Base-by-base conservation (phyloP, 306 rosid species). In the Cotoneaster glaucophyllus region DNA sequence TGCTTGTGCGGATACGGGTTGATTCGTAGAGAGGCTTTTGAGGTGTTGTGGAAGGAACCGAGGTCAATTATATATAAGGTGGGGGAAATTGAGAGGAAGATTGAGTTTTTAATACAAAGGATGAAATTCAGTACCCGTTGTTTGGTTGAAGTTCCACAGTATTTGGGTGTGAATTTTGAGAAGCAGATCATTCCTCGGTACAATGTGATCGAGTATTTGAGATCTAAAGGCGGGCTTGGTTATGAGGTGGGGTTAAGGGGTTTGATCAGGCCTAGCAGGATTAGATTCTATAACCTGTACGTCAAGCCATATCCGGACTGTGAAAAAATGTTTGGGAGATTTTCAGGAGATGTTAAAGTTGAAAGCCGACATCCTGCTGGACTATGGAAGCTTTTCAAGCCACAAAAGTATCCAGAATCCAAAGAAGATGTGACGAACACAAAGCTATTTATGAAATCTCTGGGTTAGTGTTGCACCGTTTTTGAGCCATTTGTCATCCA, bases 261-360 rank as follows among this genome's bases (percentile, higher is more conserved):
- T 63, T 26, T 94, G 76, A 82, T 94, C 74, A 92, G 82, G 80
- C 97, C 95, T 37, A 87, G 90, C 76, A 91, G 96, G 86, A 87
- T 94, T 64, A 78, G 76, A 69, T 94, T 94, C 87, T 91, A 90
- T 69, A 94, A 94, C 82, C 87, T 88, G 58, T 94, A 87, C 69
- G 98, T 91, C 21, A 91, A 92, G 83, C 97, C 96, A 11, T 94
- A 91, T 79, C 95, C 93, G 0, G 97, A 92, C 43, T 87, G 97
- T 77, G 93, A 82, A 32, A 94, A 87, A 53, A 82, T 92, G 66
- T 92, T 78, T 66, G 90, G 90, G 12, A 89, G 91, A 76, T 86
- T 82, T 80, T 81, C 84, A 0, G 83, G 81, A 50, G 76, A 73
- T 74, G 67, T 21, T 66, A 75, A 75, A 77, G 87, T 72, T 44